Evolutionary conservation across 129 eudicot genomes (phyloP).

Genomic region (Smallanthus sonchifolius): DNA sequence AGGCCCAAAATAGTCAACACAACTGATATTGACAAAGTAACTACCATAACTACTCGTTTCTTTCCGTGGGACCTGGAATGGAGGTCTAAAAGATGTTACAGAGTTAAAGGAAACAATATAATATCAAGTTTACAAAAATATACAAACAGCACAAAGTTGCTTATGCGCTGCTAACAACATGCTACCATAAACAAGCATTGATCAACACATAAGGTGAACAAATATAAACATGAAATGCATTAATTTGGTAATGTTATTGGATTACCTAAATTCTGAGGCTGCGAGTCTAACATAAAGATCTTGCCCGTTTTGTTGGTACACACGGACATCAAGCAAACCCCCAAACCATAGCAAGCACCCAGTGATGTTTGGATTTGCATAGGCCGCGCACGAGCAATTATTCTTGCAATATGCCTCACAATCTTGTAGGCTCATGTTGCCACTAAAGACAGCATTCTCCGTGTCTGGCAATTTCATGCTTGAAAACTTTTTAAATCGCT

Average conservation of each 20-base stretch:
- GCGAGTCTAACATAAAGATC: conserved; percentile 31
- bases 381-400: conserved; percentile 29
- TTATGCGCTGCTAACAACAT: neutral
- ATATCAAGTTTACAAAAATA: neutral
- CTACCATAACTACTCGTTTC: conserved; percentile 13
- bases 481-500: conserved; percentile 21
- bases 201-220: neutral
- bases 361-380: conserved; percentile 27
- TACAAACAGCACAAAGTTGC: neutral
- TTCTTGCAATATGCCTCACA: conserved; percentile 28
- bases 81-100: neutral
- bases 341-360: conserved; percentile 50
- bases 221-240: neutral
- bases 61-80: conserved; percentile 10
- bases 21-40: conserved; percentile 9
- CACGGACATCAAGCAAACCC: conserved; percentile 20
- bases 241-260: neutral
- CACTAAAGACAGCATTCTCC: neutral
- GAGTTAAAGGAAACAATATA: neutral
- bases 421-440: conserved; percentile 11
- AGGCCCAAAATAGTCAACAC: conserved; percentile 26
- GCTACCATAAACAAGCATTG: neutral
- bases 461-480: conserved; percentile 32
- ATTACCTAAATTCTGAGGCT: conserved; percentile 14
- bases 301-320: conserved; percentile 28